Base-by-base conservation (phyloP, 1,139 yeast genomes). In the Candida sojae region DNA sequence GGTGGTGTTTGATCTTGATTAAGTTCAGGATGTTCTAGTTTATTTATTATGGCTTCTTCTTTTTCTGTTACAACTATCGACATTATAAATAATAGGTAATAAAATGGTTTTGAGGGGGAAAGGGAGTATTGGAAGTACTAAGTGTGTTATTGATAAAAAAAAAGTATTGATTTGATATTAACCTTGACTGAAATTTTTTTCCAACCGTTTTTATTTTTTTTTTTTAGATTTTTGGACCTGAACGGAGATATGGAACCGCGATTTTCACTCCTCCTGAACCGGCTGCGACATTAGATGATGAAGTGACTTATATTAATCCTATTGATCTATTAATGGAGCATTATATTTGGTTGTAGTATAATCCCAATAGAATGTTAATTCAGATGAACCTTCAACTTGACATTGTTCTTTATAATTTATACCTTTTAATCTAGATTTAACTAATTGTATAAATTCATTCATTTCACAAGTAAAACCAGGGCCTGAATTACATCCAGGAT, bases 401-500 rank as follows among this genome's bases (percentile, higher is more conserved):
- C 82, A 77, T 32, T 71, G 70, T 35, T 66, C 56, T 23, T 52
- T 54, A 53, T 65, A 67, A 46, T 65, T 57, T 39, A 60, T 58
- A n/a, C 61, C 68, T 5, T 59, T 59, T 45, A 74, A 56, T 57
- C 74, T 70, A 9, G 57, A 53, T 12, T 64, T 61, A 28, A 75
- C 64, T 45, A 70, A 66, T 1, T 57, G 51, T 47, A 63, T 63
- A 53, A 67, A 84, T 39, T 74, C 73, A 4, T 66, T 60, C 40
- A 80, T 60, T 41, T 72, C 65, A 66, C 87, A 82, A 6, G 84
- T 75, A 60, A 79, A 83, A 0, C 84, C 84, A 0, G 86, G 84
- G 3, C 86, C 86, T 40, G 59, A 54, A 44, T 68, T 67, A 62
- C 88, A 83, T 28, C 61, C 62, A 9, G 75, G 73, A 39, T 81